phyloP scores from a whole-genome alignment of 2,329 filamentous ascomycete genomes.

The Paecilomyces fulvus region DNA sequence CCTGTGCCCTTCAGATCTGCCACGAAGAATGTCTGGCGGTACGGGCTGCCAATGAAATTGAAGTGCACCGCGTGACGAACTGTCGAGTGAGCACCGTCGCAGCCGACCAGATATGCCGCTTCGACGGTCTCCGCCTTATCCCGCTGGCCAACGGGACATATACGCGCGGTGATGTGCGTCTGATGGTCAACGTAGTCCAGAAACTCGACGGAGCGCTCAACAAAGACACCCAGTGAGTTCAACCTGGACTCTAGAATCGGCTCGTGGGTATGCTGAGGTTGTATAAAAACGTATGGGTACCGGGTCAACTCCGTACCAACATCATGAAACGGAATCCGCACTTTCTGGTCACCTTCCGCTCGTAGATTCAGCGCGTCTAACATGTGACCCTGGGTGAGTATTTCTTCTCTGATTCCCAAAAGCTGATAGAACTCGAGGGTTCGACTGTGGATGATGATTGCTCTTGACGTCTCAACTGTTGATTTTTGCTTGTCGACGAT shows the following conservation, averaged over 20 bases:
- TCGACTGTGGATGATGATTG: conserved; percentile 41
- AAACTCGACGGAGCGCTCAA: conserved; percentile 20
- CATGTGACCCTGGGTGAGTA: conserved; percentile 30
- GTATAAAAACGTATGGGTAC: conserved; percentile 20
- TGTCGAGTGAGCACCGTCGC: conserved; percentile 45
- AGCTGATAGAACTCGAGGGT: conserved; percentile 44
- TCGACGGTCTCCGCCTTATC: conserved; percentile 19
- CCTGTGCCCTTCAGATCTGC: conserved; percentile 32
- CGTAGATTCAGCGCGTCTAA: conserved; percentile 33
- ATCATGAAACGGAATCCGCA: conserved; percentile 15
- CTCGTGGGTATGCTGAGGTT: conserved; percentile 23
- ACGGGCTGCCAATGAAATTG: conserved; percentile 35
- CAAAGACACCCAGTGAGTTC: conserved; percentile 16
- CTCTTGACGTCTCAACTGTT: conserved; percentile 28
- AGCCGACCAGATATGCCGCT: conserved; percentile 41
- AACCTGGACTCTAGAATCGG: conserved; percentile 18
- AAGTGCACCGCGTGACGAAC: conserved; percentile 36
- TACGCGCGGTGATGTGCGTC: conserved; percentile 13
- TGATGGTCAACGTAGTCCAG: conserved; percentile 16
- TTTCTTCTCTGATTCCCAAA: conserved; percentile 30
- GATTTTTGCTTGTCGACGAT: conserved; percentile 40
- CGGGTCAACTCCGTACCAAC: conserved; percentile 19
- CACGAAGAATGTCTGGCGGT: conserved; percentile 38
- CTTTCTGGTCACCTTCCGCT: conserved; percentile 13
- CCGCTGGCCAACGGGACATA: conserved; percentile 3